Base-by-base conservation (phyloP, 306 rosid species). In the Ammopiptanthus mongolicus region DNA sequence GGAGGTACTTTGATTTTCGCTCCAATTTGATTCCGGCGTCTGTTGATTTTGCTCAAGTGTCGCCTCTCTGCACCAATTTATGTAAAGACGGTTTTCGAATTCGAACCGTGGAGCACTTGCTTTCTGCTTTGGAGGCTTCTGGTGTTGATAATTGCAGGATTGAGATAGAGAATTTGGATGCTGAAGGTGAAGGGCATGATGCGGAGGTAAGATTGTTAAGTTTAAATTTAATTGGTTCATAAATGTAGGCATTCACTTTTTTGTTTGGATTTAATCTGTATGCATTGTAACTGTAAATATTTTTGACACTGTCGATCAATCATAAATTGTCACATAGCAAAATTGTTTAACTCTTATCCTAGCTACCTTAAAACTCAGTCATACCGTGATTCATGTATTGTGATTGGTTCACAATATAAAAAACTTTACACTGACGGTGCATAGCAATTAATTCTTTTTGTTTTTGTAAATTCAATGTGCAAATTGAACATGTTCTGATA, bases 61-160 rank as follows among this genome's bases (percentile, higher is more conserved):
- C 98, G 59, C 88, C 93, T 59, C 89, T 90, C 5, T 90, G 98
- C 71, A 94, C 98, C 23, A 84, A 89, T 33, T 86, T 94, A 14
- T 62, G 86, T 59, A 91, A 84, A 78, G 87, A 82, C 53, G 97
- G 95, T 56, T 6, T 91, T 42, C 85, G 80, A 41, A 69, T 94
- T 78, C 86, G 90, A 58, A 91, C 97, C 0, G 87, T 90, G 23
- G 98, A 94, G 91, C 98, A 94, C 82, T 78, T 94, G 87, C 96
- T 94, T 68, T 91, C 97, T 4, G 98, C 96, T 17, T 48, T 91
- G 90, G 97, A 94, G 83, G 98, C 86, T 42, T 19, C 68, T 74
- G 96, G 92, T n/a, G 93, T 94, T 53, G 97, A 94, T 76, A 94
- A 94, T 76, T 94, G 98, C 79, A 83, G 95, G 79, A 91, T 94